These are phyloP conservation scores for Potentilla sterilis DNA, from an alignment of 306 rosid species.

Conservation along the genomic window DNA sequence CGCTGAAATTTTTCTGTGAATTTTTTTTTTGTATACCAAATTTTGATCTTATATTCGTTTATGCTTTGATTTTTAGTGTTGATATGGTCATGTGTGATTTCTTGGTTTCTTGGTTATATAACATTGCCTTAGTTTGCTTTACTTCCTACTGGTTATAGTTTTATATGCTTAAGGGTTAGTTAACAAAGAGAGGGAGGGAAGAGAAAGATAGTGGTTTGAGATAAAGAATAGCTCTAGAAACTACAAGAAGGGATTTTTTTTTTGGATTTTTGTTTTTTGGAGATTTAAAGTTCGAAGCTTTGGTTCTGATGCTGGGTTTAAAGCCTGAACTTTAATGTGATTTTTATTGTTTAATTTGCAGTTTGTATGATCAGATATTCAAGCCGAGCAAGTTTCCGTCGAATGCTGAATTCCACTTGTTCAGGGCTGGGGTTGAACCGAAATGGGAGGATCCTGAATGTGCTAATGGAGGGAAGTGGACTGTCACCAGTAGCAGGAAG, in stretches of 20 bases:
- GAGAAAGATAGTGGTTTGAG: not conserved
- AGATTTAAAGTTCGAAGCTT: not conserved
- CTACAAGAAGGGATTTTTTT: not conserved
- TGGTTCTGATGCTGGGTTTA: not conserved
- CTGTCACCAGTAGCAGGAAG: conserved; percentile 55
- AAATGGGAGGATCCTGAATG: conserved; percentile 99
- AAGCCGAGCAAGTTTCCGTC: conserved; percentile 76
- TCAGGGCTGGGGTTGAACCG: conserved; percentile 85
- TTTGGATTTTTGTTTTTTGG: not conserved
- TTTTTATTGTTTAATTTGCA: conserved; percentile 17
- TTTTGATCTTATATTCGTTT: not conserved
- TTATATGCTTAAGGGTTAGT: not conserved
- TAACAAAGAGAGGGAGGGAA: not conserved
- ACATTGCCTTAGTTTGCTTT: not conserved
- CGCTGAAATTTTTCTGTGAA: not conserved
- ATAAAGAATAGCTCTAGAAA: not conserved
- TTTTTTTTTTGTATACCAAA: not conserved
- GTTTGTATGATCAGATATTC: conserved; percentile 80
- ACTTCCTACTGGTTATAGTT: not conserved
- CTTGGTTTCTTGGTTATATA: not conserved
- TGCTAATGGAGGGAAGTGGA: conserved; percentile 95
- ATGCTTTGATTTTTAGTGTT: not conserved
- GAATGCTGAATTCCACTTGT: conserved; percentile 77
- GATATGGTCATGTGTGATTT: not conserved
- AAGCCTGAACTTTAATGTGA: not conserved